Evolutionary conservation across 1,139 yeast species (phyloP), one percentile per base, ranked within the genome.

Genomic region (Blastobotrys proliferans): DNA sequence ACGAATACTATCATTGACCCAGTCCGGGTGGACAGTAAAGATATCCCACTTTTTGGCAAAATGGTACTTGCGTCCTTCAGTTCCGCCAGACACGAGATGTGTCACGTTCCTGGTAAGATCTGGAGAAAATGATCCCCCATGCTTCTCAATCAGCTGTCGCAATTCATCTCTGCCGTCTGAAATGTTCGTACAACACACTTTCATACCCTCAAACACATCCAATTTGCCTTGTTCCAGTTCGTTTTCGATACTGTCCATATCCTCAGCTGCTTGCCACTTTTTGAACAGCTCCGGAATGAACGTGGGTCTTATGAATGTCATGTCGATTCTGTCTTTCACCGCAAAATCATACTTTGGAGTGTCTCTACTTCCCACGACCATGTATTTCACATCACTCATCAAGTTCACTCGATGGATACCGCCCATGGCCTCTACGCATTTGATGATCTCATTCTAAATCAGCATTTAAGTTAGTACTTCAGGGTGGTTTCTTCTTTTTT

Each of bases 341-440:
- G 84, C 80, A 60, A 73, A 85, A 45, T 67, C 67, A 62, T 80
- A 85, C 62, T 86, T 86, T 21, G 79, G 83, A 0, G 94, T 79
- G 50, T 74, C 68, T 26, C 78, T 61, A 44, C 73, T 73, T 1
- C 92, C 94, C 14, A 85, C 92, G 3, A 86, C 69, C 35, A 86
- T 64, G 48, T 76, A 77, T 41, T 76, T 73, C 6, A 81, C 84
- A 58, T 81, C 86, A 41, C 80, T 74, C 73, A 81, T 79, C 49
- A 85, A 67, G 55, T 82, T 83, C 36, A 72, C 69, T 47, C 72
- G 71, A 53, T 76, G 76, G 6, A 58, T 58, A 0, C 92, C 94
- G 1, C 94, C 94, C 70, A 84, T 71, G 1, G 71, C 64, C 28
- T 63, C 62, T 43, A 82, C 68, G 54, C 72, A 30, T n/a, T 42